Base-by-base conservation (phyloP, 163 green algal species). In the Smithsoniella earleae region DNA sequence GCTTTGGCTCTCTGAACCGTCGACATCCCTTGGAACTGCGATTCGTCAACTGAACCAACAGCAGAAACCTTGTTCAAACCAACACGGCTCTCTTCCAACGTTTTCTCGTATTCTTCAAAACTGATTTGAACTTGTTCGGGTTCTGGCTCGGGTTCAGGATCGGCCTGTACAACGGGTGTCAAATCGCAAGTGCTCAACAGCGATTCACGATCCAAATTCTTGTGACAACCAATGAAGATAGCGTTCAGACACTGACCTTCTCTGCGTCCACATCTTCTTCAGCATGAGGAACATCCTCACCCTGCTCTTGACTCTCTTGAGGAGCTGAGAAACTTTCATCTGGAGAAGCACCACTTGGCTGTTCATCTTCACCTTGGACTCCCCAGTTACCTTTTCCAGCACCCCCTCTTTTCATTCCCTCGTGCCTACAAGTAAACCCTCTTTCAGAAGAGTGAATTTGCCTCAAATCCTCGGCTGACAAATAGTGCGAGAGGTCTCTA, bases 361-460 rank as follows among this genome's bases (percentile, higher is more conserved):
- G 77, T 25, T 62, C 66, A 73, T 88, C 86, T 8, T 91, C 87
- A 62, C 77, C 80, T 43, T 87, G 86, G 43, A 81, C 75, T 74
- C 91, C 91, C 91, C 91, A 96, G 83, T 96, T 96, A 82, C 86
- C 89, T 64, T 82, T 81, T 73, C 91, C 91, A 65, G 75, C 82
- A 52, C 91, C 91, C 43, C 83, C 78, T 30, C 86, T 83, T 86
- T 96, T 96, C 74, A 91, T 79, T 63, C 73, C 84, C 83, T 96
- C 90, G 78, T 91, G 83, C 18, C 87, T 94, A 82, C 78, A 69
- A 58, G 54, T n/a, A 49, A 30, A n/a, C n/a, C n/a, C 44, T 22
- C 44, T 22, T 20, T 54, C 44, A 54, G 44, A 20, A 54, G 20
- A 54, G 44, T 54, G 20, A 54, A 20, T 20, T 20, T 22, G 44